Evolutionary conservation across 371 early-diverging fungal genomes (phyloP), one percentile per base, ranked within the genome.

Genomic region (Catenaria anguillulae): DNA sequence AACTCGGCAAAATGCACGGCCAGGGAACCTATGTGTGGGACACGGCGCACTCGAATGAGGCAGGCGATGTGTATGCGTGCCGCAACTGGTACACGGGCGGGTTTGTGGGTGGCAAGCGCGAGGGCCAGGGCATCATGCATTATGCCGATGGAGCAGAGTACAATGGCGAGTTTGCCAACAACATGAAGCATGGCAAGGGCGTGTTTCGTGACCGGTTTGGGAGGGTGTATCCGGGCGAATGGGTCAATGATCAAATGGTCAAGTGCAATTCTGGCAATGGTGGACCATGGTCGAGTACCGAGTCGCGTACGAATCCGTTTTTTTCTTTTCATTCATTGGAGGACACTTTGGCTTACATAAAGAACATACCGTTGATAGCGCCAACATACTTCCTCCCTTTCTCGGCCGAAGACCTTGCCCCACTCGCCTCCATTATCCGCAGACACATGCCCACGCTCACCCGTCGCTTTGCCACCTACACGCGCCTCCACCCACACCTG

Each of bases 151-250:
- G 79, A 4, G 23, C 63, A 13, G 46, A 37, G 0, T 79, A 77
- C 60, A 64, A 63, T 23, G 78, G 78, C n/a, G 70, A 76, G 17
- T 79, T 75, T 75, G 65, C 62, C 37, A 70, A 72, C 34, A 72
- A 77, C 66, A 62, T 67, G 65, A 78, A 78, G 29, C 60, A 60
- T 17, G 60, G 60, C 1, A 21, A 29, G 26, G 60, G 19, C 19
- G 23, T 45, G 23, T 60, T 33, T 17, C 33, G 31, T 33, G 34
- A 33, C 23, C 33, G 34, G 24, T 31, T 26, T 24, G 60, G 60
- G 19, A 40, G 60, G 12, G 43, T 45, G 33, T 23, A 40, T 17
- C 8, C 6, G 5, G 60, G 60, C 1, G 43, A 17, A 33, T 60
- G 60, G 60, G 21, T 21, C n/a, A 21, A 23, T 5, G 60, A 60